Evolutionary conservation across 805 yeast genomes (phyloP), one percentile per base, ranked within the genome.

Genomic region (Suhomyces sp.): DNA sequence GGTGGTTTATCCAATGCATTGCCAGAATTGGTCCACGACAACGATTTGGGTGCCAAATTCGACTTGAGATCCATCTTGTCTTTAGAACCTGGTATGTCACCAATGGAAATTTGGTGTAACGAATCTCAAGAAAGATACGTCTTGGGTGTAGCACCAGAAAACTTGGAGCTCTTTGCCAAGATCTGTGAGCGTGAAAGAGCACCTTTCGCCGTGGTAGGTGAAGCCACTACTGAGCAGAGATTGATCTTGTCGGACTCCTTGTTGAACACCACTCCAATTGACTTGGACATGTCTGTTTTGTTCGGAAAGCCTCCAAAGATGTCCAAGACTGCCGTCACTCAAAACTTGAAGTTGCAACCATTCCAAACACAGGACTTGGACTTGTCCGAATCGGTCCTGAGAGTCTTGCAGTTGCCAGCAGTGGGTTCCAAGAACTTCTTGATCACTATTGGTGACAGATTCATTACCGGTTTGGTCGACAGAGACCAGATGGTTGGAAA

Each of bases 21-120:
- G 61, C 97, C 99, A 8, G 99, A 94, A 74, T 80, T 94, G 59
- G 99, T 94, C 24, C 97, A 94, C 67, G 99, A 94, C 70, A 94
- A 94, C 69, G 94, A 88, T 59, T 80, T 94, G 57, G 99, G 99
- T 69, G 99, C 97, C 27, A 79, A 70, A 58, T 94, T 94, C 58
- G 97, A 94, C 71, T 80, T 94, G 59, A 85, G 99, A 73, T 88
- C 92, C 52, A 87, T 94, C 53, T 82, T 96, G 52, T 86, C 91
- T 36, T 81, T 91, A 59, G 99, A 94, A 71, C 96, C 97, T 47
- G 96, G 97, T 54, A 90, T 94, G 97, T 93, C 98, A 5, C 98
- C 99, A 52, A 90, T 94, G 96, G 99, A 94, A 77, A 90, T 94
- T 58, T 94, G 99, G 99, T 94, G 99, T 82, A 93, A 96, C 64